phyloP scores from a whole-genome alignment of 2,329 filamentous ascomycete genomes.

The Bipolaris victoriae region DNA sequence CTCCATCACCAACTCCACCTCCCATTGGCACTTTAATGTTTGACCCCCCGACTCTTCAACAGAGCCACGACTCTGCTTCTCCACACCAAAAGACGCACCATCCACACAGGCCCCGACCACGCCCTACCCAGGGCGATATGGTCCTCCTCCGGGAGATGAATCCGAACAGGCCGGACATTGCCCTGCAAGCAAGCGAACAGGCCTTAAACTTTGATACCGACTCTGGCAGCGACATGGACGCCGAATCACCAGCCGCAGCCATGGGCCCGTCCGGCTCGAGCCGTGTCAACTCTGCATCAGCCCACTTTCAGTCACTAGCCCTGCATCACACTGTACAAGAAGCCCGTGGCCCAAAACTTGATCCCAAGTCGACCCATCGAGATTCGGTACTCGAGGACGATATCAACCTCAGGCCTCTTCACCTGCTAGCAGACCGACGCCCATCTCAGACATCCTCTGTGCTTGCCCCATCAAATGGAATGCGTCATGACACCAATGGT shows the following conservation, averaged over 20 bases:
- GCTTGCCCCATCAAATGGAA: constrained; percentile 10
- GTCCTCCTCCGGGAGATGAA: constrained; percentile 71
- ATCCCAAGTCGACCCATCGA: constrained; percentile 22
- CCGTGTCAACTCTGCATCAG: constrained; percentile 5
- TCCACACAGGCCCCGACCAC: constrained; percentile 56
- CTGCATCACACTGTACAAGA: constrained; percentile 28
- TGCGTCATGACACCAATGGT: constrained; percentile 12
- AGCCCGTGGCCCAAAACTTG: constrained; percentile 18
- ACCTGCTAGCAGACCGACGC: constrained; percentile 19
- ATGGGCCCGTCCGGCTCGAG: constrained; percentile 9
- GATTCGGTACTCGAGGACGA: constrained; percentile 28
- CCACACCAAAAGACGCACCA: constrained; percentile 57
- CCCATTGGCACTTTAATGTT: constrained; percentile 42
- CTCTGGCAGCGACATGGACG: constrained; percentile 51
- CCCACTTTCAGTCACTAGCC: constrained; percentile 17
- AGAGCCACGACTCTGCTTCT: constrained; percentile 51
- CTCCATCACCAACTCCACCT: constrained; percentile 58
- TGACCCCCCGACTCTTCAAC: constrained; percentile 18
- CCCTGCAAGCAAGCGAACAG: constrained; percentile 60
- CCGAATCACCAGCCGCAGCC: constrained; percentile 22
- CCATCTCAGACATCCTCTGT: constrained; percentile 17
- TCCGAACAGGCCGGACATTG: constrained; percentile 70
- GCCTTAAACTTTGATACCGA: constrained; percentile 57
- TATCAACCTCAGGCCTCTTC: constrained; percentile 7
- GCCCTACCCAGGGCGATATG: constrained; percentile 65